Evolutionary conservation across 805 yeast species (phyloP).

Genomic region (Lachancea quebecensis): DNA sequence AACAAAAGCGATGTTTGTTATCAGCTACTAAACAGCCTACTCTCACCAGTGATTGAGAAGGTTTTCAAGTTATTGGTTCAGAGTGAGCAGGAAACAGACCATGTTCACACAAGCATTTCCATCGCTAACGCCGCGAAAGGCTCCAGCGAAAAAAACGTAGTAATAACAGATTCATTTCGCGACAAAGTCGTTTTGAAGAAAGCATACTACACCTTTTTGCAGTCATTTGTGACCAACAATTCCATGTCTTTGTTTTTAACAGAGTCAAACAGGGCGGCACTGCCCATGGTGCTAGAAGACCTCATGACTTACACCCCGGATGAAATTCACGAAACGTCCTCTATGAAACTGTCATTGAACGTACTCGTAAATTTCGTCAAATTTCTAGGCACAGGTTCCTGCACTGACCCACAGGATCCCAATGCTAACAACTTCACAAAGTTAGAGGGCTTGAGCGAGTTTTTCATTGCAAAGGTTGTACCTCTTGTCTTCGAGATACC

Average conservation of each 20-base stretch:
- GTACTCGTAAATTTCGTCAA: conserved; percentile 58
- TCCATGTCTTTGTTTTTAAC: conserved; percentile 71
- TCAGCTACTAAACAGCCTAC: conserved; percentile 61
- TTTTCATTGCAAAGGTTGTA: conserved; percentile 60
- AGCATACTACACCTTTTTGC: conserved; percentile 61
- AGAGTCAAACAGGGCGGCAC: conserved; percentile 51
- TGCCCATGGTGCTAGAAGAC: conserved; percentile 56
- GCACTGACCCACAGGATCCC: conserved; percentile 54
- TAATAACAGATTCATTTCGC: conserved; percentile 55
- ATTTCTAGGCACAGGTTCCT: conserved; percentile 62
- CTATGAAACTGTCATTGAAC: conserved; percentile 62
- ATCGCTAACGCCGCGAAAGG: conserved; percentile 4
- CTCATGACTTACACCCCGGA: conserved; percentile 55
- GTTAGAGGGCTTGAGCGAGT: conserved; percentile 65
- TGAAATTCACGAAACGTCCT: conserved; percentile 53
- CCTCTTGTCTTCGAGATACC: conserved; percentile 71
- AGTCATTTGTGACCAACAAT: conserved; percentile 67
- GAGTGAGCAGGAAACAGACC: conserved; percentile 33
- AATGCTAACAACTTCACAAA: conserved; percentile 38
- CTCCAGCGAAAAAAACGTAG: conserved; percentile 21
- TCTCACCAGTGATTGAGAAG: conserved; percentile 68
- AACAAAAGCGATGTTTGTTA: conserved; percentile 61
- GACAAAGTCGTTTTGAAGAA: conserved; percentile 63
- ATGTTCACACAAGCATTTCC: conserved; percentile 3
- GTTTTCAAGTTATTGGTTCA: conserved; percentile 45